phyloP scores from a whole-genome alignment of 2,329 filamentous ascomycete species.

The Neofusicoccum umdonicola region DNA sequence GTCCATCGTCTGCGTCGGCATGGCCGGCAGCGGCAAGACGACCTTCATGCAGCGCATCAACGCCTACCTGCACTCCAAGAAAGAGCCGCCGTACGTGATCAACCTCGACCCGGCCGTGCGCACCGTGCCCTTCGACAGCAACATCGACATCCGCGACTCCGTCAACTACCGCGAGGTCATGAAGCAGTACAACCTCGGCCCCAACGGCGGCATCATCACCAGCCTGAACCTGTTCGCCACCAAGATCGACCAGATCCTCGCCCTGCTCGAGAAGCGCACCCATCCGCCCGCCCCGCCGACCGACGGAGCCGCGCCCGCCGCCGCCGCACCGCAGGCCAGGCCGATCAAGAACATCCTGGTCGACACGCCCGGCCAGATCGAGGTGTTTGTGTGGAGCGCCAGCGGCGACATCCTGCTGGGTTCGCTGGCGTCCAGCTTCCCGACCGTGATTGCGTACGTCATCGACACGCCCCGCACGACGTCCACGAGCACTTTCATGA shows the following conservation, averaged over 20 bases:
- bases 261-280: slow-evolving; percentile 84
- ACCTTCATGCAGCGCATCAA: slow-evolving; percentile 99
- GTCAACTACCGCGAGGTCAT: slow-evolving; percentile 99
- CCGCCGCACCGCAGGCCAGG: slow-evolving; percentile 37
- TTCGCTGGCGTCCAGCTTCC: slow-evolving; percentile 88
- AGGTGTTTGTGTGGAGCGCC: slow-evolving; percentile 98
- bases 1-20: slow-evolving; percentile 90
- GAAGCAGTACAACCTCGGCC: slow-evolving; percentile 97
- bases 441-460: slow-evolving; percentile 94
- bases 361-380: slow-evolving; percentile 96
- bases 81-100: slow-evolving; percentile 85
- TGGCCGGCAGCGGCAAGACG: slow-evolving; percentile 99
- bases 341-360: slow-evolving; percentile 78
- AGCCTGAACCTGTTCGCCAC: slow-evolving; percentile 95
- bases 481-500: slow-evolving; percentile 97
- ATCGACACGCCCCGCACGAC: slow-evolving; percentile 94
- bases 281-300: slow-evolving; percentile 44
- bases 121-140: slow-evolving; percentile 89
- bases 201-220: slow-evolving; percentile 95
- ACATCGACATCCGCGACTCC: slow-evolving; percentile 97
- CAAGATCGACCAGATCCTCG: slow-evolving; percentile 93
- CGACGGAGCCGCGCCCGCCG: slow-evolving; percentile 34
- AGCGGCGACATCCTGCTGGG: slow-evolving; percentile 92
- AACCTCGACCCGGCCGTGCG: slow-evolving; percentile 96
- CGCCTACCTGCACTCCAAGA: slow-evolving; percentile 79